Conservation (phyloP, 768 basidiomycete species). For the Vararia minispora region DNA sequence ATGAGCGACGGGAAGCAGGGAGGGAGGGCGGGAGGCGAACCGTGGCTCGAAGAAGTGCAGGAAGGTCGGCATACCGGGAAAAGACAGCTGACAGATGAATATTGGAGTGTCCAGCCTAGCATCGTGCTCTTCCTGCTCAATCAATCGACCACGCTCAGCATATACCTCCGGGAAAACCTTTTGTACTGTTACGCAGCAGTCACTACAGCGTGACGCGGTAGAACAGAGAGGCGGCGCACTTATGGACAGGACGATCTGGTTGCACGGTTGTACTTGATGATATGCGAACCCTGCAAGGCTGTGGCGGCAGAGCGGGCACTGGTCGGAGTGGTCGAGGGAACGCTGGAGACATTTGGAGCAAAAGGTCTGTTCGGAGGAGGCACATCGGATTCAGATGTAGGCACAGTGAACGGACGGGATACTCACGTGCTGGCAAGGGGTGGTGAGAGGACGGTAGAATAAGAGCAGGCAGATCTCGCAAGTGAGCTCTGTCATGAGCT, state of each 20-base stretch:
- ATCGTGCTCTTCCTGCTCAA: constrained; percentile 69
- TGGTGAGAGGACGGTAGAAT: constrained; percentile 79
- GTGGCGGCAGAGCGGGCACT: constrained; percentile 83
- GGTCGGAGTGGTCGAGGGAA: constrained; percentile 71
- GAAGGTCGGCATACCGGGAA: constrained; percentile 83
- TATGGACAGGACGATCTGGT: constrained; percentile 60
- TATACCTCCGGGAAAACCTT: constrained; percentile 59
- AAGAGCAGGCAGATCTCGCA: constrained; percentile 90
- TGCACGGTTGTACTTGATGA: constrained; percentile 72
- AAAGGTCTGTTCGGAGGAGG: constrained; percentile 54
- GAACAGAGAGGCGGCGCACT: constrained; percentile 26
- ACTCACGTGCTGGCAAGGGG: constrained; percentile 90
- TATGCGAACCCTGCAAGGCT: constrained; percentile 64
- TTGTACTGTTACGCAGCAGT: constrained; percentile 33
- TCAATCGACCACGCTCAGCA: constrained; percentile 47
- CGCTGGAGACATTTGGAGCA: constrained; percentile 84
- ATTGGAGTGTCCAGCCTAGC: constrained; percentile 80
- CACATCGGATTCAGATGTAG: constrained; percentile 9
- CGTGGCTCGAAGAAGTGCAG: constrained; percentile 93
- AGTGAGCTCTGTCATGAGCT: constrained; percentile 56
- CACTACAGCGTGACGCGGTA: constrained; percentile 2
- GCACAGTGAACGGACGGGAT: constrained; percentile 3
- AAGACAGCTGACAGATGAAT: constrained; percentile 81
- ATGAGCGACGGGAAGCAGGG: not conserved
- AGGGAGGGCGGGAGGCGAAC: constrained; percentile 21